These are phyloP conservation scores for Zasmidium angulare DNA, from an alignment of 2,329 filamentous ascomycete species.

Conservation along the genomic window DNA sequence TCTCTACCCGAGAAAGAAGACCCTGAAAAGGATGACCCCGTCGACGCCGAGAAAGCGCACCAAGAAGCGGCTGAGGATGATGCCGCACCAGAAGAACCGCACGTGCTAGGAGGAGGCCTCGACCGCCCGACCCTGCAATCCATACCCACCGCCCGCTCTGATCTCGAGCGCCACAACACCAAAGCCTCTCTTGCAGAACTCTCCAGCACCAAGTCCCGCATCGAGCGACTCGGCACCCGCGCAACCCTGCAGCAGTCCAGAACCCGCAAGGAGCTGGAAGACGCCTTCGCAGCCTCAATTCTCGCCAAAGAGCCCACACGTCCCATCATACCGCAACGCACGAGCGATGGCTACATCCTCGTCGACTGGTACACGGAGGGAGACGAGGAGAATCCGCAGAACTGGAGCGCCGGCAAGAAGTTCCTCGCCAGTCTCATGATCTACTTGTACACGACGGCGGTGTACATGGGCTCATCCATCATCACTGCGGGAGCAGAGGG, in stretches of 20 bases:
- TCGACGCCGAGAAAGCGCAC: conserved; percentile 1
- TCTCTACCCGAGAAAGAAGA: conserved; percentile 1
- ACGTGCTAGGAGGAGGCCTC: conserved; percentile 1
- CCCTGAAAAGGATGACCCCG: conserved; percentile 17
- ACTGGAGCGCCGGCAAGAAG: conserved; percentile 33
- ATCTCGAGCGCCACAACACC: conserved; percentile 8
- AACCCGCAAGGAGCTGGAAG: conserved; percentile 42
- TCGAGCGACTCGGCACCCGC: conserved; percentile 37
- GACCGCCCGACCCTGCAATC: neutral
- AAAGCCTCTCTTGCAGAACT: conserved; percentile 24
- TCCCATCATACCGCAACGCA: conserved; percentile 49
- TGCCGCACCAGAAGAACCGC: conserved; percentile 3
- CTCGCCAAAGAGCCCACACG: conserved; percentile 37
- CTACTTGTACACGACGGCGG: conserved; percentile 59
- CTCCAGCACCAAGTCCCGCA: conserved; percentile 16
- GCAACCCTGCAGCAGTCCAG: conserved; percentile 38
- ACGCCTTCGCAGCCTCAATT: conserved; percentile 36
- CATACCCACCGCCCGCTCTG: conserved; percentile 17
- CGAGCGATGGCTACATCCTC: conserved; percentile 52
- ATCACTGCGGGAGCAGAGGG: conserved; percentile 48
- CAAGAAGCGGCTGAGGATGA: conserved; percentile 21
- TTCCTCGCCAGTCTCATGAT: conserved; percentile 40
- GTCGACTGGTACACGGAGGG: conserved; percentile 48
- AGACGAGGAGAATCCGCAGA: conserved; percentile 34
- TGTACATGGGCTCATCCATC: conserved; percentile 55